These are phyloP conservation scores for Shiraia sp. DNA, from an alignment of 2,329 filamentous ascomycete species.

Conservation along the genomic window DNA sequence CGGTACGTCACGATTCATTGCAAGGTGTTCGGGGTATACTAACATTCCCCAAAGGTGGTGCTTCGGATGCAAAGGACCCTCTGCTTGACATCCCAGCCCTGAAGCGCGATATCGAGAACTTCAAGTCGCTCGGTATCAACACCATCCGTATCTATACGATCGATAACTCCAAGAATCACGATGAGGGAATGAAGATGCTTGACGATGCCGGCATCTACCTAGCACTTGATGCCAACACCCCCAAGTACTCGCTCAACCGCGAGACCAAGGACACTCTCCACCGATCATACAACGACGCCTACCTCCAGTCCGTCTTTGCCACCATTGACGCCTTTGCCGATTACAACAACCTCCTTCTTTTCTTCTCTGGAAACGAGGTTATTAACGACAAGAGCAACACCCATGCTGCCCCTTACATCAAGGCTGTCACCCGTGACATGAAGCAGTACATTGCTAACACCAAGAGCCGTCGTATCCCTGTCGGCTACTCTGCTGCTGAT, in stretches of 20 bases:
- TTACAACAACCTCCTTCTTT: constrained; percentile 84
- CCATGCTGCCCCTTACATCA: constrained; percentile 69
- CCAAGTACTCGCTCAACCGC: constrained; percentile 85
- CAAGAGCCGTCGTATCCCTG: constrained; percentile 68
- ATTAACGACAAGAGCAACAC: constrained; percentile 68
- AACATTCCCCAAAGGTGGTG: constrained; percentile 42
- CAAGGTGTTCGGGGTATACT: constrained; percentile 25
- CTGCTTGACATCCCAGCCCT: constrained; percentile 71
- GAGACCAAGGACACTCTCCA: constrained; percentile 58
- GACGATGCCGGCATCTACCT: constrained; percentile 89
- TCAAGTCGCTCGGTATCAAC: constrained; percentile 86
- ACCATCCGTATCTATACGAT: constrained; percentile 90
- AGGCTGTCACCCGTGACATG: constrained; percentile 77
- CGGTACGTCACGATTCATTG: constrained; percentile 52
- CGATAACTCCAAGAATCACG: constrained; percentile 82
- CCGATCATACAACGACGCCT: constrained; percentile 80
- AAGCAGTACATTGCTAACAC: constrained; percentile 79
- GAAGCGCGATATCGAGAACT: constrained; percentile 76
- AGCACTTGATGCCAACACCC: constrained; percentile 87
- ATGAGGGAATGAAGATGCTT: constrained; percentile 80
- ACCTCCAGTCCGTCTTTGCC: constrained; percentile 83
- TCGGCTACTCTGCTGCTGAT: constrained; percentile 84
- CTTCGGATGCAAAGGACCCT: constrained; percentile 62
- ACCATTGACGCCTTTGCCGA: constrained; percentile 76
- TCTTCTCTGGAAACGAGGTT: constrained; percentile 80